Percentiles rank a stretch among this genome's conserved stretches.
Conservation (phyloP, 2,329 filamentous ascomycete species). For the Phyllosticta ampelicida region DNA sequence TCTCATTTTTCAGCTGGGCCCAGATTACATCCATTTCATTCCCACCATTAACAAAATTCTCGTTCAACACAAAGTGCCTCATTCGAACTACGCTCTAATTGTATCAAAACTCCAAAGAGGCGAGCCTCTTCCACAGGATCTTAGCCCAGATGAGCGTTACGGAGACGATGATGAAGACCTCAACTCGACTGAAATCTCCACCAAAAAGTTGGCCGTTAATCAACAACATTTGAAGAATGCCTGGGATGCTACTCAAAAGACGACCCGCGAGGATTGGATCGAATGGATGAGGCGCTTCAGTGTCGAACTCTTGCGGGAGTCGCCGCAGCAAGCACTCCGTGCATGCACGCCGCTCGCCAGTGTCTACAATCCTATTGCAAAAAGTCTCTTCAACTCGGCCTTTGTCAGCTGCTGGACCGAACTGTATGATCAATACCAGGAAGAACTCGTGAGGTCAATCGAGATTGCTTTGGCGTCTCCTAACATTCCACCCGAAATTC, state of each 20-base stretch:
- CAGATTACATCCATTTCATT: slow-evolving; percentile 90
- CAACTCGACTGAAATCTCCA: slow-evolving; percentile 69
- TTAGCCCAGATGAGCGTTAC: slow-evolving; percentile 78
- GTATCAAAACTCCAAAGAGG: slow-evolving; percentile 90
- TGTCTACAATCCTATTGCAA: slow-evolving; percentile 81
- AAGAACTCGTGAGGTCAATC: slow-evolving; percentile 90
- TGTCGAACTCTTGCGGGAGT: slow-evolving; percentile 87
- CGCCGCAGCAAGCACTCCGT: slow-evolving; percentile 85
- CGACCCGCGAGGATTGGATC: slow-evolving; percentile 97
- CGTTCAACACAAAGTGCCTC: slow-evolving; percentile 67
- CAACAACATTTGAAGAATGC: slow-evolving; percentile 93
- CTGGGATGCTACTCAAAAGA: slow-evolving; percentile 95
- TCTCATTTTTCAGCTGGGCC: slow-evolving; percentile 88
- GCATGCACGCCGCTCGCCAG: slow-evolving; percentile 87
- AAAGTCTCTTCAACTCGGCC: slow-evolving; percentile 94
- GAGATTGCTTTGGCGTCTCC: slow-evolving; percentile 91
- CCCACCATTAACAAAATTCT: slow-evolving; percentile 83
- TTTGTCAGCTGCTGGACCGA: slow-evolving; percentile 99
- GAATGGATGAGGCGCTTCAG: slow-evolving; percentile 98
- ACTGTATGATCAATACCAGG: slow-evolving; percentile 91
- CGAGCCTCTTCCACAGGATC: slow-evolving; percentile 86
- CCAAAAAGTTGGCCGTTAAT: slow-evolving; percentile 94
- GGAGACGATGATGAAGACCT: slow-evolving; percentile 68
- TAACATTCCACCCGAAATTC: slow-evolving; percentile 88
- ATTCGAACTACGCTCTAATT: slow-evolving; percentile 85